Percentiles rank a stretch among this genome's conserved stretches.
Conservation (phyloP, 1,139 yeast genomes). For the Zygosaccharomyces sapae region DNA sequence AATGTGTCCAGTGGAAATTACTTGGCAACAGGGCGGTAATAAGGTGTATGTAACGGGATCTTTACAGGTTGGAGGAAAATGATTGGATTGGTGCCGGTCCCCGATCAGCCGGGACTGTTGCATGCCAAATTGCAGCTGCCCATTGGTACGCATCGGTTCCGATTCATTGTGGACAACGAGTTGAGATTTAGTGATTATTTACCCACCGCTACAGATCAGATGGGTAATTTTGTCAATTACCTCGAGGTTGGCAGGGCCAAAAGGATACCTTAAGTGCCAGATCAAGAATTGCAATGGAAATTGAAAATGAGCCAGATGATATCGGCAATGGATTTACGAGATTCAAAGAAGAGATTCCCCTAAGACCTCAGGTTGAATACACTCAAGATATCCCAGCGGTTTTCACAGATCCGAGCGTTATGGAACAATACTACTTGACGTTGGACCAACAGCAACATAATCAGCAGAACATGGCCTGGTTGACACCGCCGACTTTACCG, state of each 20-base stretch:
- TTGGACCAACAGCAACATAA: slow-evolving; percentile 65
- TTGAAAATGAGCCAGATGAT: slow-evolving; percentile 49
- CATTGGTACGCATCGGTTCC: slow-evolving; percentile 86
- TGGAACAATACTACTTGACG: slow-evolving; percentile 74
- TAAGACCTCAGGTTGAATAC: slow-evolving; percentile 32
- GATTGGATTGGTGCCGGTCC: slow-evolving; percentile 64
- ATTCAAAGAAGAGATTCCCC: slow-evolving; percentile 55
- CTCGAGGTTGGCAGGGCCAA: slow-evolving; percentile 56
- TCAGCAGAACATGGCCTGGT: slow-evolving; percentile 65
- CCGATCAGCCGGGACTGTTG: slow-evolving; percentile 41
- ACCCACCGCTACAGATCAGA: slow-evolving; percentile 97
- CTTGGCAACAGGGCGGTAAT: slow-evolving; percentile 93
- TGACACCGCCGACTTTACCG: slow-evolving; percentile 90
- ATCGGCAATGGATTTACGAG: slow-evolving; percentile 79
- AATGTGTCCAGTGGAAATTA: slow-evolving; percentile 68
- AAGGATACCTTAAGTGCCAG: slow-evolving; percentile 32
- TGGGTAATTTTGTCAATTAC: slow-evolving; percentile 95
- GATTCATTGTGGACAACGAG: slow-evolving; percentile 93
- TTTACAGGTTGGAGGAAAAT: slow-evolving; percentile 93
- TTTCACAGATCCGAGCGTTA: slow-evolving; percentile 78
- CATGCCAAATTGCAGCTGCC: slow-evolving; percentile 57
- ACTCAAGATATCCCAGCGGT: slow-evolving; percentile 72
- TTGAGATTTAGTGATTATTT: slow-evolving; percentile 82
- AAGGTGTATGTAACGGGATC: slow-evolving; percentile 92
- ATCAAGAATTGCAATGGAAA: slow-evolving; percentile 37